phyloP scores from a whole-genome alignment of 1,139 yeast genomes.

The Spathaspora jeffriesii region DNA sequence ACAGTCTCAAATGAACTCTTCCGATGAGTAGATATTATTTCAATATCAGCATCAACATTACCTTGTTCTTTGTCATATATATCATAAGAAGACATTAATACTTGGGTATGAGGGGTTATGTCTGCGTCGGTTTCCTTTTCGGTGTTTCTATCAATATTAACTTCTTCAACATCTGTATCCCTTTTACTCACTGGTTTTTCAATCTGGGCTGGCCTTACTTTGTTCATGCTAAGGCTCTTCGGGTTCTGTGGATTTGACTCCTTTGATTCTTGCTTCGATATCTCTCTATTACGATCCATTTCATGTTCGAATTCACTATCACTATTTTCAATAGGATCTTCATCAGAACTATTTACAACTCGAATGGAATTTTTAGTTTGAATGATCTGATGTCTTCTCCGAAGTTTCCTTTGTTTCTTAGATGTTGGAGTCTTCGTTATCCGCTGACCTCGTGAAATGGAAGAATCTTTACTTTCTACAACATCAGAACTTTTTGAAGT shows the following conservation, averaged over 20 bases:
- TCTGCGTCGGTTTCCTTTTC: not conserved
- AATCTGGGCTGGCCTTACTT: too few relatives aligned
- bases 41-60: not conserved
- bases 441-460: not conserved
- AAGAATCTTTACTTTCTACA: not conserved
- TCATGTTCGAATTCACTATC: slow-evolving; percentile 10
- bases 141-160: not conserved
- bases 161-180: not conserved
- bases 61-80: not conserved
- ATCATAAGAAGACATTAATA: slow-evolving; percentile 1
- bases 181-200: not conserved
- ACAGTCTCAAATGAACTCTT: not conserved
- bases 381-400: slow-evolving; percentile 2
- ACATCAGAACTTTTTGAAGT: not conserved
- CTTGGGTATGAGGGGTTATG: not conserved
- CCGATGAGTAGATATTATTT: not conserved
- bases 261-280: not conserved
- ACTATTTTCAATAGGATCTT: slow-evolving; percentile 9
- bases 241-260: not conserved
- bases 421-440: not conserved
- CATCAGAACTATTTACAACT: slow-evolving; percentile 7
- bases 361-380: slow-evolving; percentile 7
- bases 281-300: slow-evolving; percentile 6
- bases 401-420: not conserved
- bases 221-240: too few relatives aligned